Base-by-base conservation (phyloP, 2,329 filamentous ascomycete genomes). In the Chaetomiaceae sp. region DNA sequence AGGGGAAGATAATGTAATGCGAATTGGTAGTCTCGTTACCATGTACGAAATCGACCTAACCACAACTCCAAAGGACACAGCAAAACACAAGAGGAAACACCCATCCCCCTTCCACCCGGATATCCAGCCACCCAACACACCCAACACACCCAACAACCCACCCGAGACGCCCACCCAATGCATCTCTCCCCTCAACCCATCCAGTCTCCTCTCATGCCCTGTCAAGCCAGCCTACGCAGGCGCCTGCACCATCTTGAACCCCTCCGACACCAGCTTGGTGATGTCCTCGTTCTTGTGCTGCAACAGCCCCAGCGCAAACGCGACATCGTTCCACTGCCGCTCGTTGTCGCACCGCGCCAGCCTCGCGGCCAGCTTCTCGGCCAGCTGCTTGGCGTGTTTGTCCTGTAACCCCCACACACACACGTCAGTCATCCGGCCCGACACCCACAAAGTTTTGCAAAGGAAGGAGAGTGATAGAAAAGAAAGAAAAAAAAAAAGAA, bases 261-360 rank as follows among this genome's bases (percentile, higher is more conserved):
- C 89, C 57, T 88, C 88, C 0, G 80, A 73, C 17, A 95, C 78
- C 55, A 85, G 68, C 75, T 91, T 94, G 55, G 81, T 78, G 53
- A 95, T 95, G 42, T 95, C 89, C 66, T 95, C 89, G 64, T 92
- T 92, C 76, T 94, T 95, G 69, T 99, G 94, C 65, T 91, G 91
- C 53, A 99, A 73, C 55, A 96, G 72, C 3, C 90, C 90, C 55
- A 99, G 73, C 3, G 91, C 91, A 74, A 91, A 99, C 0, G 92
- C 89, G 39, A 97, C 91, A 72, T 99, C 94, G 67, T 92, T 95
- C 94, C 94, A 99, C 68, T 97, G 91, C 59, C 91, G 80, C 73
- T 99, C 92, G 44, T 81, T 95, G 67, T 96, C 91, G 65, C 91
- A 96, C 43, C 92, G 81, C 1, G 81, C 78, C 40, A 99, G 78